Base-by-base conservation (phyloP, 1,284 basidiomycete genomes). In the Ceratobasidium sp. region DNA sequence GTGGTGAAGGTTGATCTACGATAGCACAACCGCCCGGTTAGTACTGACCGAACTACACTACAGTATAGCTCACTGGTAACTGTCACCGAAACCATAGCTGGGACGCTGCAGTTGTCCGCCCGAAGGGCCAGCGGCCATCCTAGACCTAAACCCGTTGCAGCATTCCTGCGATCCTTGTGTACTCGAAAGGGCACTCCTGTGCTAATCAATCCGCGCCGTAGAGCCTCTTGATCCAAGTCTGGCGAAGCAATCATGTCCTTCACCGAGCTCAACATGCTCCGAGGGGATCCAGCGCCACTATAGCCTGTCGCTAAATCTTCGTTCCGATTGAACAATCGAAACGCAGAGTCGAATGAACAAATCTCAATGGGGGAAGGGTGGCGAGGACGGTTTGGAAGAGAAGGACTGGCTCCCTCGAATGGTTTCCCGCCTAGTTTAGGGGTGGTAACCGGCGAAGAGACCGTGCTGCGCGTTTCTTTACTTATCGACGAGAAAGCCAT, bases 371-470 rank as follows among this genome's bases (percentile, higher is more conserved):
- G 63, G 1, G 49, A 49, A 23, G 63, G 63, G 23, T 66, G 63
- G 28, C 18, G 63, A 41, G 63, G 63, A 18, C 35, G 63, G 11
- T 38, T 28, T 2, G 14, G 26, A 23, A 54, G n/a, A 16, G 63
- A 49, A 1, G 63, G 49, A 35, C 14, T 54, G 8, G n/a, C 16
- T 28, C 23, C 21, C 6, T 54, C n/a, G 14, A 35, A 54, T 30
- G 28, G 38, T 16, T 50, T 30, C 28, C 21, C 21, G 18, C 49
- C 63, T 16, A 52, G 49, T 21, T 32, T 66, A 13, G 63, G 63
- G 14, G 63, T 66, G 23, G 30, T 66, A 18, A 66, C 23, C 1
- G 63, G 63, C 16, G 63, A 66, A 18, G 63, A 61, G 52, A 30
- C 52, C 16, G 26, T 13, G 52, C 26, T 21, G 6, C 32, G 14